Base-by-base conservation (phyloP, 164 flowering plant species). In the Magnolia sinica region DNA sequence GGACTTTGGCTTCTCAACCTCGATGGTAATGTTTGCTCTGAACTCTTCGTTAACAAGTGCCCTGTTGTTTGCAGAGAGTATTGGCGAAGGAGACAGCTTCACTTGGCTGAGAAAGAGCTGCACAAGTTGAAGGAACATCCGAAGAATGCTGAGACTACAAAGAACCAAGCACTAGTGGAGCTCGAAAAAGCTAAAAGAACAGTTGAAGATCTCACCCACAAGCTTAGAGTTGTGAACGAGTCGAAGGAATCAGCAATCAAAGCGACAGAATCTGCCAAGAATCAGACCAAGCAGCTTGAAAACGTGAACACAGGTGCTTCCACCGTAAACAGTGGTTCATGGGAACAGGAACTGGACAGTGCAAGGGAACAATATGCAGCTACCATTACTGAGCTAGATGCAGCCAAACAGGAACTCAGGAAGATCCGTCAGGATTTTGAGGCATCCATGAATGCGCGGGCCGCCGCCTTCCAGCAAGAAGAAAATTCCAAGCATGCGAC, bases 41-140 rank as follows among this genome's bases (percentile, higher is more conserved):
- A 3, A 67, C 18, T 10, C 22, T 4, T 24, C 65, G 9, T 31
- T 11, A 68, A 27, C 27, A 24, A 24, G n/a, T 68, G 50, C 50
- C 22, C 68, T 65, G 8, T 68, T 68, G n/a, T 75, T 66, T 78
- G 77, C 89, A 96, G 99, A 88, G 91, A 78, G 87, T 88, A 20
- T 80, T 89, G 84, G 92, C 89, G 55, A 92, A 94, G 85, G 98
- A 93, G 83, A 89, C 94, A 90, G 74, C 89, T 93, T 77, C 99
- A 90, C 80, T 78, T 93, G 86, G 90, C 90, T 11, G 87, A 89
- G 77, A 93, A 87, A 77, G 95, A 93, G 80, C 83, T 95, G 68
- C 88, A 89, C 81, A 93, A 87, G 86, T 82, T 92, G 64, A 92
- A 90, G 76, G 96, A 91, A 14, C 90, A 88, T 76, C 72, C 94